Conservation (phyloP, 495 filamentous ascomycete genomes). For the Trichocladium antarcticum region DNA sequence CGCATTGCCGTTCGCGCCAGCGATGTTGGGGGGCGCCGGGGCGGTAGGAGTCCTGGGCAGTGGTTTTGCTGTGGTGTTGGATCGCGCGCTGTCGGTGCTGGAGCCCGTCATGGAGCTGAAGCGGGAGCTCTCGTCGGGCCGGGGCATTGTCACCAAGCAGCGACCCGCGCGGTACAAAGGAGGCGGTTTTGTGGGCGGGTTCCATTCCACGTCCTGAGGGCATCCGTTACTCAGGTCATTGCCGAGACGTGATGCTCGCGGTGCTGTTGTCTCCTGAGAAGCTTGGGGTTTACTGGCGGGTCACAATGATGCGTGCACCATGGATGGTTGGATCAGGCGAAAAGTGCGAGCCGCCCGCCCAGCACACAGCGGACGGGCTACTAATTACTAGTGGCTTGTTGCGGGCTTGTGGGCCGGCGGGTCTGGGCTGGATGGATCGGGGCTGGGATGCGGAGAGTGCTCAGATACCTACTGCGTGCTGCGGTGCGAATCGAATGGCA, state of each 20-base stretch:
- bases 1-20: slow-evolving; percentile 30
- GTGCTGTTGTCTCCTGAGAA: neutral
- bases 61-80: slow-evolving; percentile 47
- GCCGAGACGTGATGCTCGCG: neutral
- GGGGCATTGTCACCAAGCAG: slow-evolving; percentile 44
- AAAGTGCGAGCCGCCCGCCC: slow-evolving; percentile 6
- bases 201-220: slow-evolving; percentile 21
- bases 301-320: slow-evolving; percentile 12
- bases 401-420: slow-evolving; percentile 6
- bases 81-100: slow-evolving; percentile 47
- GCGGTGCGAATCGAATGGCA: too few species aligned
- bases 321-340: slow-evolving; percentile 2
- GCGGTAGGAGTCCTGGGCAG: slow-evolving; percentile 37
- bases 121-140: slow-evolving; percentile 43
- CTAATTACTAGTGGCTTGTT: too few species aligned
- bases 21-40: slow-evolving; percentile 36
- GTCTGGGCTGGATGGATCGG: neutral
- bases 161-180: slow-evolving; percentile 19
- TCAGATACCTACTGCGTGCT: too few species aligned
- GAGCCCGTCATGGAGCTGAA: slow-evolving; percentile 55
- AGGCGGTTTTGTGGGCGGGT: slow-evolving; percentile 11
- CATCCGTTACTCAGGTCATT: slow-evolving; percentile 21
- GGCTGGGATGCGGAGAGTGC: too few species aligned
- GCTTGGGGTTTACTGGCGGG: neutral
- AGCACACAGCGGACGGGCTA: neutral